phyloP scores from a whole-genome alignment of 805 yeast species.

The Ogataea pini region DNA sequence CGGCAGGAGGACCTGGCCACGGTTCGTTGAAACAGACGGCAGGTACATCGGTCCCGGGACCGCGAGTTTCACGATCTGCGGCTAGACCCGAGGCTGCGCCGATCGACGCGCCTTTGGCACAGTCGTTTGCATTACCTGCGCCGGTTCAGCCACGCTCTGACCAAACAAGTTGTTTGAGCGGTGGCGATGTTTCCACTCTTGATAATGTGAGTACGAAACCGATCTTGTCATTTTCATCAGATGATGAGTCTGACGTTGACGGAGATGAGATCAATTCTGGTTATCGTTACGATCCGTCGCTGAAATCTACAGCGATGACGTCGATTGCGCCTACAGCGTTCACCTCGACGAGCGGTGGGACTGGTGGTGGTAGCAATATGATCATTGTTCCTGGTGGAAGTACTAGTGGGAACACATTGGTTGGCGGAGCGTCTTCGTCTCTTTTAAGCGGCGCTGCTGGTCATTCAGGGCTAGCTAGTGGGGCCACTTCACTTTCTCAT shows the following conservation, averaged over 20 bases:
- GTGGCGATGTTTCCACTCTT: slow-evolving; percentile 22
- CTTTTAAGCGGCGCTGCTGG: slow-evolving; percentile 2
- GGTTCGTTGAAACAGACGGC: slow-evolving; percentile 9
- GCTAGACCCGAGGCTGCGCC: not conserved
- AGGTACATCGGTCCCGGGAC: not conserved
- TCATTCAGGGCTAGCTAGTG: slow-evolving; percentile 9
- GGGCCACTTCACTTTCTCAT: slow-evolving; percentile 13
- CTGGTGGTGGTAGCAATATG: slow-evolving; percentile 19
- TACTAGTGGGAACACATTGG: slow-evolving; percentile 2
- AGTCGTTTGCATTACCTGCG: not conserved
- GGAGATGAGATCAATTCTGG: slow-evolving; percentile 20
- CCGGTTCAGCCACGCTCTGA: slow-evolving; percentile 9
- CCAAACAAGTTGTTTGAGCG: slow-evolving; percentile 20
- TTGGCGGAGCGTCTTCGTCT: slow-evolving; percentile 8
- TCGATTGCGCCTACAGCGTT: slow-evolving; percentile 45
- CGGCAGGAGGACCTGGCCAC: slow-evolving; percentile 8
- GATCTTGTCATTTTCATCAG: slow-evolving; percentile 45
- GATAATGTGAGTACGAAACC: slow-evolving; percentile 50
- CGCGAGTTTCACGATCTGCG: not conserved
- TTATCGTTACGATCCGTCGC: slow-evolving; percentile 28
- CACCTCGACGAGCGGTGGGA: slow-evolving; percentile 21
- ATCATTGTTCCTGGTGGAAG: slow-evolving; percentile 26
- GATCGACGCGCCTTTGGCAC: not conserved
- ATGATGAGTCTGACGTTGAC: slow-evolving; percentile 20
- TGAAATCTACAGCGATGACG: slow-evolving; percentile 49